Conservation (phyloP, 352 stramenopile species). For the Albugo candida region DNA sequence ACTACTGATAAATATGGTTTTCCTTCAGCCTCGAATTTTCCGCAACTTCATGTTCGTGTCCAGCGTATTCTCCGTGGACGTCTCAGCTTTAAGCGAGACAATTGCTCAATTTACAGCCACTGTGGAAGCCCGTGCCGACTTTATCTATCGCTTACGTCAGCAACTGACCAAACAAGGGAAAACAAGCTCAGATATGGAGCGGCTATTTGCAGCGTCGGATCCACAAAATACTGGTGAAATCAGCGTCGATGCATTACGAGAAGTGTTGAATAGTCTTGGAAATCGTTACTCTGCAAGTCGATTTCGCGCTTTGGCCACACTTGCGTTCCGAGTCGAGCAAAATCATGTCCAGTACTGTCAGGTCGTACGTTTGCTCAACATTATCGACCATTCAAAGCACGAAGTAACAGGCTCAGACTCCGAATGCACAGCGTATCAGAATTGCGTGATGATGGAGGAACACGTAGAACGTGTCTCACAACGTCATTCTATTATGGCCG, state of each 20-base stretch:
- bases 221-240: slow-evolving; percentile 12
- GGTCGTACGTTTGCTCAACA: no score
- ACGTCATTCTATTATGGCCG: no score
- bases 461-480: no score
- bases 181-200: slow-evolving; percentile 17
- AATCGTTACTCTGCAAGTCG: slow-evolving; percentile 41
- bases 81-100: slow-evolving; percentile 24
- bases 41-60: slow-evolving; percentile 39
- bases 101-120: slow-evolving; percentile 40
- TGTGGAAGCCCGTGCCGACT: slow-evolving; percentile 29
- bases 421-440: no score
- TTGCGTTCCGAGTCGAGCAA: no score
- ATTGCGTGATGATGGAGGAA: no score
- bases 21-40: slow-evolving; percentile 36
- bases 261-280: slow-evolving; percentile 19
- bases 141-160: slow-evolving; percentile 14
- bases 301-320: slow-evolving; percentile 17
- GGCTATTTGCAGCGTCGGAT: slow-evolving; percentile 13
- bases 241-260: slow-evolving; percentile 23
- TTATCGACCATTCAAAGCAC: no score
- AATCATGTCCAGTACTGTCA: no score
- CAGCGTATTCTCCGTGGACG: slow-evolving; percentile 31
- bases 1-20: slow-evolving; percentile 29
- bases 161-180: slow-evolving; percentile 11
- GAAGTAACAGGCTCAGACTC: no score